Evolutionary conservation across 352 stramenopile species (phyloP), one percentile per base, ranked within the genome.

Genomic region (Phytophthora pluvialis): DNA sequence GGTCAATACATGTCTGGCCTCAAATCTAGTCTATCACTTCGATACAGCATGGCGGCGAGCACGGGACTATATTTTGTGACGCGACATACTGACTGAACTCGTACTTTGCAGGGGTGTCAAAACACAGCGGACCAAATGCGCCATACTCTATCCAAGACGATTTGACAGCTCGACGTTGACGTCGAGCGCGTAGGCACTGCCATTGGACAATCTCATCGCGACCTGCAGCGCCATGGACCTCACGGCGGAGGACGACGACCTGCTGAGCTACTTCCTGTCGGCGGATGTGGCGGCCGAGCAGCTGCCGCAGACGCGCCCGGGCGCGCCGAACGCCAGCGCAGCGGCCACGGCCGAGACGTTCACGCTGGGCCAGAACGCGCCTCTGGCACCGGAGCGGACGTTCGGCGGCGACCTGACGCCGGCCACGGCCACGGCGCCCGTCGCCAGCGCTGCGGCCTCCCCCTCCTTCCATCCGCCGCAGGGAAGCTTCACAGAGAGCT

Each of bases 201-300:
- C 51, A 68, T 77, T 83, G 65, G 66, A 28, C 62, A 53, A 68
- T 72, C 64, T n/a, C 32, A 56, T 9, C 46, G 5, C 47, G 29
- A 53, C 9, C 38, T 40, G 21, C 53, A 40, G 9, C 28, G 32
- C 63, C 6, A 94, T 93, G 81, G 84, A 96, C 53, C 80, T 96
- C 40, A 89, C 83, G 54, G 80, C 83, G 6, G 88, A 96, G 72
- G 88, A 96, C 52, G 88, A 96, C 60, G 86, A 96, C 56, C 68
- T 96, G 47, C 73, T 96, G 26, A 94, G 84, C 73, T 96, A 94
- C 74, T 96, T 94, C 64, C 74, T 94, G 29, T 89, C 86, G 11
- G 83, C 81, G 8, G 84, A 94, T 62, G 84, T 95, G 10, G 72
- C 78, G 33, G 55, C 74, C 6, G 83, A 94, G 29, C 71, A 90